These are phyloP conservation scores for Sporisorium iseilematis-ciliati DNA, from an alignment of 1,284 basidiomycete genomes.

Conservation along the genomic window DNA sequence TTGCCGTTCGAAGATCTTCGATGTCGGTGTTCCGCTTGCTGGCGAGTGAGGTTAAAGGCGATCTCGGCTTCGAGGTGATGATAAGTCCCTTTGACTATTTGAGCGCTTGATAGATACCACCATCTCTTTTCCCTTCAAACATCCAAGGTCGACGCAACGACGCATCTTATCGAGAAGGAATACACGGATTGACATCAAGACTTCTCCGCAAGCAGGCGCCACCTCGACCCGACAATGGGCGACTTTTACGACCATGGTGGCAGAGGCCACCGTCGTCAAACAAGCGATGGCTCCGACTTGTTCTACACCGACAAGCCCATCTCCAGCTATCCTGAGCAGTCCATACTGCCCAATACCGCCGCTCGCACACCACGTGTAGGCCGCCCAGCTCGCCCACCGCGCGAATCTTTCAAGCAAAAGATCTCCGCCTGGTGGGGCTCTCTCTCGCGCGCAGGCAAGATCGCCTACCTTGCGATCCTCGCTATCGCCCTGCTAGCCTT, in stretches of 20 bases:
- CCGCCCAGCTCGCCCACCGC: neutral
- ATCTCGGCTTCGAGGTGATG: too few species aligned
- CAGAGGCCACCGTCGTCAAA: neutral
- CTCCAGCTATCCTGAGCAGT: too few species aligned
- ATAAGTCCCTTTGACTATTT: too few species aligned
- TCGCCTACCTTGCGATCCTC: slow-evolving; percentile 11
- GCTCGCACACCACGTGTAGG: neutral
- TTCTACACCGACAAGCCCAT: slow-evolving; percentile 19
- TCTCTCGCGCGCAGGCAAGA: slow-evolving; percentile 15
- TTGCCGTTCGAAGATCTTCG: too few species aligned
- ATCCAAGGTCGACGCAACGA: too few species aligned
- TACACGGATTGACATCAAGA: too few species aligned
- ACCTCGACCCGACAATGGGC: neutral
- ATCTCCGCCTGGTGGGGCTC: slow-evolving; percentile 18
- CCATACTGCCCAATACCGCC: slow-evolving; percentile 11
- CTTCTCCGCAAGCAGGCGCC: neutral
- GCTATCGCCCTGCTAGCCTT: slow-evolving; percentile 20
- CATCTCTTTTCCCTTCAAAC: too few species aligned
- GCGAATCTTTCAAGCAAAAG: slow-evolving; percentile 4
- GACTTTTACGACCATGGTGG: neutral
- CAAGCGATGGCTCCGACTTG: neutral
- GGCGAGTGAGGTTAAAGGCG: too few species aligned
- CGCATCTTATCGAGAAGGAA: too few species aligned
- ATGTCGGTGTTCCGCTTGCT: too few species aligned
- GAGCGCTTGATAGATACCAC: too few species aligned